Base-by-base conservation (phyloP, 1,284 basidiomycete species). In the Leccinum discolor region DNA sequence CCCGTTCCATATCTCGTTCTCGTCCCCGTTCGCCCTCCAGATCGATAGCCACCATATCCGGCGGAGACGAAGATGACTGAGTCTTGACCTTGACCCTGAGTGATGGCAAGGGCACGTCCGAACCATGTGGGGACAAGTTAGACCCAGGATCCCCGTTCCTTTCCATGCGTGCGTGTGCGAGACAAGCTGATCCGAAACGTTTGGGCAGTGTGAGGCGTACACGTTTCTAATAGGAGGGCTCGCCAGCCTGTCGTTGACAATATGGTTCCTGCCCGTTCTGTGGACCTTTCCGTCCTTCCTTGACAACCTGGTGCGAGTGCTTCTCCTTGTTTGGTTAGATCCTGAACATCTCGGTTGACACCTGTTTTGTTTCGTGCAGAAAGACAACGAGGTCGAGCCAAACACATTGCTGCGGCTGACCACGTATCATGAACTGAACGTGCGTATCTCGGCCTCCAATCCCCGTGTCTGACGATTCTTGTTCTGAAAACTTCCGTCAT, bases 391-490 rank as follows among this genome's bases (percentile, higher is more conserved):
- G 5, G 88, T 91, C 10, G 91, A 93, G 61, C 81, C 70, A 18
- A 78, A 72, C 38, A 90, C 89, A 2, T 81, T 93, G 59, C 82
- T 91, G 47, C 85, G 90, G 21, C 77, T 93, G 58, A 89, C 88
- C 16, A 92, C 89, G 68, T 93, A 91, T 74, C 88, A 90, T 56
- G 91, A 93, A 72, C 76, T 93, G 58, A 93, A 93, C 69, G 91
- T 93, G 69, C 50, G 88, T 78, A 5, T 26, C 56, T 16, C 18
- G 6, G 18, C 47, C 10, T 21, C 18, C 47, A 2, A 50, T 50
- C 47, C 6, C 47, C 47, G 7, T 4, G 21, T 21, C 18, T 54
- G 50, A 16, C 26, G 3, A 38, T 50, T 50, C 11, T 50, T 21
- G 12, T 16, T 56, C 10, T 50, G 44, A 50, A 50, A 50, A 18